Conservation (phyloP, 495 filamentous ascomycete species). For the Hypoxylon fragiforme region DNA sequence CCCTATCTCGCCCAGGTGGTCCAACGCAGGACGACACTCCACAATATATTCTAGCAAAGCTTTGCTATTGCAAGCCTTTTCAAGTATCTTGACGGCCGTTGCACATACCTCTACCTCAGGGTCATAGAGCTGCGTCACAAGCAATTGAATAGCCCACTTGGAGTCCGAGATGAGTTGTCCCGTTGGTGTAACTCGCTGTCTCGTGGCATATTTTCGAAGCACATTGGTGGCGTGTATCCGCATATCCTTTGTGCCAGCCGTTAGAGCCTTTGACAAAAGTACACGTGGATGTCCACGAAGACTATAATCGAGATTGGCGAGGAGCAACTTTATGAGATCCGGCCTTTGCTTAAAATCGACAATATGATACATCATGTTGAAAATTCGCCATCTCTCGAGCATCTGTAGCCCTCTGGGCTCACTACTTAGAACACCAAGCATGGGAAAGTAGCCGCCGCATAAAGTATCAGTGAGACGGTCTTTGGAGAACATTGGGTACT, state of each 20-base stretch:
- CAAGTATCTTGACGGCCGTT: constrained; percentile 91
- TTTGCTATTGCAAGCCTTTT: constrained; percentile 93
- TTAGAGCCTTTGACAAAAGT: constrained; percentile 88
- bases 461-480: constrained; percentile 82
- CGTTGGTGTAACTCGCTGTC: constrained; percentile 42
- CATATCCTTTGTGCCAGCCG: constrained; percentile 87
- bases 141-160: constrained; percentile 93
- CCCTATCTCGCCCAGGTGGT: constrained; percentile 96
- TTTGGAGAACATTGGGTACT: constrained; percentile 82
- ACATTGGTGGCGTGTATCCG: constrained; percentile 83
- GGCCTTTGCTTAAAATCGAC: constrained; percentile 86
- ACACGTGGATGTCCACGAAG: constrained; percentile 85
- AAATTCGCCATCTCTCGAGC: constrained; percentile 94
- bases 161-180: constrained; percentile 54
- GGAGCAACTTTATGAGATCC: constrained; percentile 82
- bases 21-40: constrained; percentile 90
- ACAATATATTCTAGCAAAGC: constrained; percentile 92
- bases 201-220: constrained; percentile 77
- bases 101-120: constrained; percentile 96
- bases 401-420: constrained; percentile 82
- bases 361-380: constrained; percentile 99
- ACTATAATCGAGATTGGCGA: constrained; percentile 89
- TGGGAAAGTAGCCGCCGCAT: constrained; percentile 89
- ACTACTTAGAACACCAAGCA: constrained; percentile 82
- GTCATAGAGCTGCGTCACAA: constrained; percentile 97